Base-by-base conservation (phyloP, 495 filamentous ascomycete genomes). In the Penicillium desertorum region DNA sequence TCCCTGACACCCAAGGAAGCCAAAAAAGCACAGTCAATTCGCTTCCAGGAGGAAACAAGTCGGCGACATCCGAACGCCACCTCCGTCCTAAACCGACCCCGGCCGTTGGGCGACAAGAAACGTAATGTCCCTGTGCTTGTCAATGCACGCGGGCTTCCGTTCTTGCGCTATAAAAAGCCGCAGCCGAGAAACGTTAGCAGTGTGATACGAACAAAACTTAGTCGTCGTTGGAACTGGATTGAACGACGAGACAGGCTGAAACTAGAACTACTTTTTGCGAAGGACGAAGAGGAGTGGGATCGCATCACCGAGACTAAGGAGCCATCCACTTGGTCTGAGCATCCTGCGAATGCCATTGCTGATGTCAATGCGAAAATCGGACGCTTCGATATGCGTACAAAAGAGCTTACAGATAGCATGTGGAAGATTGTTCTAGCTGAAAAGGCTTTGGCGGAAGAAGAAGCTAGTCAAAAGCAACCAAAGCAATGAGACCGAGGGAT, bases 111-210 rank as follows among this genome's bases (percentile, higher is more conserved):
- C 4, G 81, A 77, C 25, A 81, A 82, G 9, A 77, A 77, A 42
- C 82, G 87, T 16, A 76, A 75, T 47, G 66, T 91, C 4, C 89
- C 90, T 0, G 70, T 69, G 0, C 67, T 91, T 2, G 81, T 82
- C 60, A 77, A 76, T 57, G 81, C 83, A 3, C 72, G 73, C 37
- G 81, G 79, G 27, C 59, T 88, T n/a, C 88, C 90, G 0, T 86
- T 92, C 56, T 69, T 94, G 43, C 83, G 88, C 23, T 67, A 89
- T 49, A 80, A 76, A 58, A 91, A 91, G 65, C 88, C 88, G 8
- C 87, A 90, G 62, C 78, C 88, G 5, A 61, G 64, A 30, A 71
- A 70, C 36, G 71, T 92, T 4, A 81, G 79, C 57, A 69, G 79
- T 4, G 72, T 88, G 1, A 67, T 94, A 12, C 68, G 77, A 9